phyloP scores from a whole-genome alignment of 352 stramenopile species.

The Pythium folliculosum region DNA sequence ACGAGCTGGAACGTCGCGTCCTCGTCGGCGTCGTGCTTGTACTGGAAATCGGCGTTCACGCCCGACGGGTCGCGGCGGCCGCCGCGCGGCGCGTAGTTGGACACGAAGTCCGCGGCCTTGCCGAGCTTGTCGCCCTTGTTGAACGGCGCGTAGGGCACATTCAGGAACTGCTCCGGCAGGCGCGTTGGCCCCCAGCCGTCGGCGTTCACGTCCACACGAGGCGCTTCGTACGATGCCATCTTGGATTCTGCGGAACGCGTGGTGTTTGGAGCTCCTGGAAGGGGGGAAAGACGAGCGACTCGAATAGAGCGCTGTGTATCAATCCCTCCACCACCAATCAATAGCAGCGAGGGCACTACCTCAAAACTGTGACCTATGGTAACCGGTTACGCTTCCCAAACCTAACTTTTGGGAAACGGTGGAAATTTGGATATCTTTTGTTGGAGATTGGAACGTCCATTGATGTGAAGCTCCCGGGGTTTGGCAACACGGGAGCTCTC shows the following conservation, averaged over 20 bases:
- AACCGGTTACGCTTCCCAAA: no score
- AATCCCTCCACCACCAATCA: no score
- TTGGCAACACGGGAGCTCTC: not conserved
- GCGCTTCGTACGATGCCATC: constrained; percentile 80
- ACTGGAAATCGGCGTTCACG: constrained; percentile 93
- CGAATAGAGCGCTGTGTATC: constrained; percentile 11
- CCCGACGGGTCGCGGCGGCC: constrained; percentile 71
- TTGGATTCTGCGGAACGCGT: not conserved
- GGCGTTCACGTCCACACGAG: constrained; percentile 80
- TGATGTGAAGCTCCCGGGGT: not conserved
- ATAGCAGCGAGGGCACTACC: no score
- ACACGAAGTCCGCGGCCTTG: constrained; percentile 93
- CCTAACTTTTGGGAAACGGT: no score
- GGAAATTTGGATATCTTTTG: no score
- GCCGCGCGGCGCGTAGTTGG: constrained; percentile 65
- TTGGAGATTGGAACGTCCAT: no score
- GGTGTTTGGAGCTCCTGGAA: not conserved
- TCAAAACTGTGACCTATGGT: no score
- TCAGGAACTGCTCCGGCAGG: constrained; percentile 90
- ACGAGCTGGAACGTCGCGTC: constrained; percentile 93
- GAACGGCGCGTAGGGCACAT: constrained; percentile 95
- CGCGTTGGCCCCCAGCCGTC: constrained; percentile 83
- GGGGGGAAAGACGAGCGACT: not conserved
- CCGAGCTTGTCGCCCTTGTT: constrained; percentile 95
- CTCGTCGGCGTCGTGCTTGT: constrained; percentile 92